Evolutionary conservation across 2,329 filamentous ascomycete genomes (phyloP).

Genomic region (Ampelomyces quisqualis): DNA sequence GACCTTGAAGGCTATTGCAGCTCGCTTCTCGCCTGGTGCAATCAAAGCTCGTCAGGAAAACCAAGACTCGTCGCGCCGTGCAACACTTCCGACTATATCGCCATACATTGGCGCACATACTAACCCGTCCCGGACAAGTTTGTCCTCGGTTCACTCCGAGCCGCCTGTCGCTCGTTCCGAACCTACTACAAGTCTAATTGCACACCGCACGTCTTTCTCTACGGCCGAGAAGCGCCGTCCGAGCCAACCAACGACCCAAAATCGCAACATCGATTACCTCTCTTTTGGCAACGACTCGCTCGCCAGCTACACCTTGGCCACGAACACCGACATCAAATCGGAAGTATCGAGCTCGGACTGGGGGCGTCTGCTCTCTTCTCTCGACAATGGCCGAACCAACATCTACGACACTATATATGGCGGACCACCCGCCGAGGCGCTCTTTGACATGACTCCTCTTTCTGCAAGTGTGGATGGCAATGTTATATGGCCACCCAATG

Average conservation of each 20-base stretch:
- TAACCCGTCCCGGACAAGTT: constrained; percentile 52
- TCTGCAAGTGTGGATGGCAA: constrained; percentile 33
- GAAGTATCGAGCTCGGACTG: constrained; percentile 69
- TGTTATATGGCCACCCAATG: constrained; percentile 40
- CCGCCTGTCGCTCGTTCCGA: constrained; percentile 50
- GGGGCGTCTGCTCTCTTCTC: constrained; percentile 76
- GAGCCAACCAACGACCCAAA: constrained; percentile 27
- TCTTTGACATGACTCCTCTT: constrained; percentile 36
- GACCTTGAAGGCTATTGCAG: constrained; percentile 52
- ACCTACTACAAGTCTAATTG: constrained; percentile 49
- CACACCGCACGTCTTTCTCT: constrained; percentile 38
- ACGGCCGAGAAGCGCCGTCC: constrained; percentile 39
- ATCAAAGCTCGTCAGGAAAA: constrained; percentile 29
- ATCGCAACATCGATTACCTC: constrained; percentile 52
- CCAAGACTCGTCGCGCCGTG: constrained; percentile 44
- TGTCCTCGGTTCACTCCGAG: constrained; percentile 52
- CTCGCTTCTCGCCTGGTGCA: constrained; percentile 45
- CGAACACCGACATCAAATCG: constrained; percentile 44
- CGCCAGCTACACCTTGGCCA: constrained; percentile 29
- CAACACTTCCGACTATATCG: constrained; percentile 47
- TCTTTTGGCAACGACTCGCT: constrained; percentile 48
- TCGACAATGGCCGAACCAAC: constrained; percentile 77
- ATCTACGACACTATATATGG: constrained; percentile 84
- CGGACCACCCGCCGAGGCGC: constrained; percentile 54
- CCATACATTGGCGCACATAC: constrained; percentile 46